Base-by-base conservation (phyloP, 225 moss, liverwort and hornwort genomes). In the Lunularia cruciata region DNA sequence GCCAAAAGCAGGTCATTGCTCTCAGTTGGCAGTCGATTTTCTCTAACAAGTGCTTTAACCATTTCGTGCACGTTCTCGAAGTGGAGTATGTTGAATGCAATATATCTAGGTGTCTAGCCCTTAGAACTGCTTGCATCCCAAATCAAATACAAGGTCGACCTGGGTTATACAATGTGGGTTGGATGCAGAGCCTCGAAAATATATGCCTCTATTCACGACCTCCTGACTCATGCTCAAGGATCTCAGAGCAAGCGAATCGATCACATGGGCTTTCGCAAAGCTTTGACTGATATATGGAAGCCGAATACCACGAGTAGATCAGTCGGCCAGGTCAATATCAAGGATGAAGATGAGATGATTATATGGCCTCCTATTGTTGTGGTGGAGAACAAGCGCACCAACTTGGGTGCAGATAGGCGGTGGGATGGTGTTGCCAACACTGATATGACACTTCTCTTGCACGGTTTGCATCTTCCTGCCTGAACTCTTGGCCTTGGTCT, bases 311-410 rank as follows among this genome's bases (percentile, higher is more conserved):
- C 55, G 40, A 60, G 69, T 51, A 36, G 35, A 11, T 33, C 62
- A 63, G 18, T 38, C 64, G 55, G 57, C 69, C 56, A 69, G 55
- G 63, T 19, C 12, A 31, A 72, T 30, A 38, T 46, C 20, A 40
- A 6, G 13, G 18, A 58, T 12, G 76, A 77, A 52, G 69, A 70
- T 36, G 74, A 74, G 22, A 25, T 40, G 49, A 66, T 77, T 64
- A 48, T 70, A 20, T 76, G 76, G 76, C 76, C 76, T 70, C 70
- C 76, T 49, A n/a, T 72, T 49, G 76, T 77, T 71, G 76, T 77
- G 47, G 71, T 72, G 64, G 76, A 77, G 76, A 77, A 77, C 35
- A 42, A 70, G 6, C 71, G 76, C 57, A 71, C 76, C 28, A 56
- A 57, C 37, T 55, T 71, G 23, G 71, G 65, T 65, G 76, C 71